Evolutionary conservation across 257 asterid genomes (phyloP), one percentile per base, ranked within the genome.

Genomic region (Rhazya stricta): DNA sequence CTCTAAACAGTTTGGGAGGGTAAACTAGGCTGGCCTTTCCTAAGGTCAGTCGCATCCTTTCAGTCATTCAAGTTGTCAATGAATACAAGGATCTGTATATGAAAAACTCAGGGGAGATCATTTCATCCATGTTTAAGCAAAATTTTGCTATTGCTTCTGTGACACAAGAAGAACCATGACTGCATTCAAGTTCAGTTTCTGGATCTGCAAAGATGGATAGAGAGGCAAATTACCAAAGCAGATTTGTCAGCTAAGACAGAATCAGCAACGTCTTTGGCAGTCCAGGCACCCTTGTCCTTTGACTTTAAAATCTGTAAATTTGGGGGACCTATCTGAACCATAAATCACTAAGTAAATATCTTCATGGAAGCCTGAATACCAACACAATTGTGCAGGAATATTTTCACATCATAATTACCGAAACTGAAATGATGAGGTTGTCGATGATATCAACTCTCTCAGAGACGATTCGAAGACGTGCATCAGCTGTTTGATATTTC

Each of bases 381-480:
- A 58, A 45, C 46, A 78, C 0, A 63, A 25, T 30, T 50, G 2
- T 9, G 57, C 77, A 67, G 30, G 60, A 9, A 25, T 18, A 66
- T 53, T 70, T 79, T n/a, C 60, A 68, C 76, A 71, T 32, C 60
- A 62, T 46, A 68, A 77, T 84, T 92, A 95, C 99, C 97, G 96
- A 74, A 72, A 95, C 91, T 63, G 98, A 92, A 67, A 95, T 87
- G 67, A 95, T 81, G 80, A 95, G 94, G 82, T 95, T 95, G 75
- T 95, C 96, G 16, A 82, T 65, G 83, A 95, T 81, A 78, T 95
- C 99, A 67, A 95, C 96, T 86, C 98, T 89, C 90, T 95, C 99
- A n/a, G 99, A 95, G 74, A 95, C 99, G 60, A 95, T 95, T 56
- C 98, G 97, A 27, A 95, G 99, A 62, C 98, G 98, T 60, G 99